Conservation (phyloP, 208 protist species). For the Leishmania mexicana region DNA sequence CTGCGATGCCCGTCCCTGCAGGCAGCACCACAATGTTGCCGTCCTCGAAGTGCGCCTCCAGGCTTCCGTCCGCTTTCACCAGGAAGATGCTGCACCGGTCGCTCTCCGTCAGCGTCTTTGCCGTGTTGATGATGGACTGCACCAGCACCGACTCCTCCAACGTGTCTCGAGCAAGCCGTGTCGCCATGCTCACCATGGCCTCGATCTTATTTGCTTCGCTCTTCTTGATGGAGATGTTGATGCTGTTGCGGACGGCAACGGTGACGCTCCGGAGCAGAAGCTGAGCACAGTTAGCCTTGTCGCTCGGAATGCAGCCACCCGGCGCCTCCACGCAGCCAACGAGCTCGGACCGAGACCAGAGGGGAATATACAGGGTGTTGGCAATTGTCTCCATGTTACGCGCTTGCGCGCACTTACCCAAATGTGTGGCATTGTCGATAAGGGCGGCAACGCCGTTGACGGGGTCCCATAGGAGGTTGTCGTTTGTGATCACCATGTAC, state of each 20-base stretch:
- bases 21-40: constrained; percentile 65
- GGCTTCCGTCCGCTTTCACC: constrained; percentile 51
- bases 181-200: constrained; percentile 85
- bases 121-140: constrained; percentile 82
- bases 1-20: constrained; percentile 64
- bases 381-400: constrained; percentile 39
- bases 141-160: constrained; percentile 75
- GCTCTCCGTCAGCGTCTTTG: constrained; percentile 70
- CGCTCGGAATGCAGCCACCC: constrained; percentile 16
- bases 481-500: constrained; percentile 51
- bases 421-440: constrained; percentile 45
- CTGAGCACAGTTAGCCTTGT: background rate
- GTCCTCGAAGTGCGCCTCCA: constrained; percentile 77
- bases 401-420: constrained; percentile 48
- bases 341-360: constrained; percentile 38
- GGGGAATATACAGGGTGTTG: constrained; percentile 67
- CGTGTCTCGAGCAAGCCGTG: constrained; percentile 76
- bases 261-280: constrained; percentile 38
- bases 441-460: constrained; percentile 54
- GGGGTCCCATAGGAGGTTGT: constrained; percentile 61
- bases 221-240: constrained; percentile 21
- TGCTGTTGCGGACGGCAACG: constrained; percentile 28
- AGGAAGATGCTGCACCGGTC: constrained; percentile 77
- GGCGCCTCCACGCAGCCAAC: constrained; percentile 71
- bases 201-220: constrained; percentile 62